A percentile compares a stretch with the other conserved stretches of the same genome.
These are phyloP conservation scores for Sugiyamaella mastotermitis DNA, from an alignment of 805 yeast species.

Conservation along the genomic window DNA sequence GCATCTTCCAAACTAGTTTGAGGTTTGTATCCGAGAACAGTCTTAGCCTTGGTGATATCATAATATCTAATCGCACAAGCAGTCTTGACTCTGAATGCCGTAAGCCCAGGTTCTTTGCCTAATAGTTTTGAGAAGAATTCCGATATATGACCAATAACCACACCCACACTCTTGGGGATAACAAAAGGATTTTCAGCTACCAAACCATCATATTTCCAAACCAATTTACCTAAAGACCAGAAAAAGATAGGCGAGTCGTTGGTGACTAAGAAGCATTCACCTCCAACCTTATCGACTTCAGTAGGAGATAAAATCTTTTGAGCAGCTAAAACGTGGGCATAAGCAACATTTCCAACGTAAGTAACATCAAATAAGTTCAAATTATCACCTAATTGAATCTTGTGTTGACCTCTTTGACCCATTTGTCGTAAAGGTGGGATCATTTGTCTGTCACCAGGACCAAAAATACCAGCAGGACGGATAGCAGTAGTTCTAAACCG, in stretches of 20 bases:
- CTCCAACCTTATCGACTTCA: constrained; percentile 48
- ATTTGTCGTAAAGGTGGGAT: constrained; percentile 88
- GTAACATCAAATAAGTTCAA: constrained; percentile 94
- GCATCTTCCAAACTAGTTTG: constrained; percentile 74
- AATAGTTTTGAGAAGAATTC: constrained; percentile 61
- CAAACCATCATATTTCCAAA: constrained; percentile 95
- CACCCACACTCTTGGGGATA: constrained; percentile 67
- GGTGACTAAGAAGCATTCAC: constrained; percentile 84
- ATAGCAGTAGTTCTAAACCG: constrained; percentile 73
- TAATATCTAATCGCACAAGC: constrained; percentile 94
- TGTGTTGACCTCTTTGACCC: constrained; percentile 77
- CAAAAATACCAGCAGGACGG: constrained; percentile 97
- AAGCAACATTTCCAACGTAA: constrained; percentile 97
- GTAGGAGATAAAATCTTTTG: constrained; percentile 51
- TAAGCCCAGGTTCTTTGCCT: constrained; percentile 87
- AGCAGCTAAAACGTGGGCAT: constrained; percentile 92
- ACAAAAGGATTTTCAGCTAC: constrained; percentile 64
- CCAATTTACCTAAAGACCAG: constrained; percentile 94
- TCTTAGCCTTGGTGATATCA: constrained; percentile 82
- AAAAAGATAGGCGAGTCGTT: constrained; percentile 93
- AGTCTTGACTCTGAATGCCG: constrained; percentile 89
- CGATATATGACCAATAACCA: constrained; percentile 75
- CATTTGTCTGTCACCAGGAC: constrained; percentile 96
- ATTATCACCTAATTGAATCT: constrained; percentile 92
- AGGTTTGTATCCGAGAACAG: constrained; percentile 72